Percentiles rank a stretch among this genome's conserved stretches.
Evolutionary conservation across 164 flowering plant species (phyloP).

Genomic region (Taxillus chinensis): DNA sequence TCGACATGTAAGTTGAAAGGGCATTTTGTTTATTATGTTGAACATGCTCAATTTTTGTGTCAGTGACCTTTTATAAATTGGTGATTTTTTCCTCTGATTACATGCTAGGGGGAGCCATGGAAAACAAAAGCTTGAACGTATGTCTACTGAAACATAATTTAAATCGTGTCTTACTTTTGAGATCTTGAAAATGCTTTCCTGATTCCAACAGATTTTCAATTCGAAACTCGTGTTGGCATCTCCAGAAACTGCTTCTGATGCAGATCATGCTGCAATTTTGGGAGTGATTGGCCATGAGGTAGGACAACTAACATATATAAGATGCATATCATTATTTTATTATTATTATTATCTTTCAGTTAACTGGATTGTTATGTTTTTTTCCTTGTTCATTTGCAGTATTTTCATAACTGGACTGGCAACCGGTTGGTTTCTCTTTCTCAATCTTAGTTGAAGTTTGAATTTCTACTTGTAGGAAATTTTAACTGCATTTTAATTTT

Average conservation of each 20-base stretch:
- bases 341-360: conserved; percentile 41
- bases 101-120: conserved; percentile 99
- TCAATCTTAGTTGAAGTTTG: conserved; percentile 15
- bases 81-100: conserved; percentile 7
- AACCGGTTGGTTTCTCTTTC: conserved; percentile 63
- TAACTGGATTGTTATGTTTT: conserved; percentile 70
- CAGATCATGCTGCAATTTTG: conserved; percentile 90
- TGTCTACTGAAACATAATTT: conserved; percentile 6
- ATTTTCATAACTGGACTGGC: conserved; percentile 99
- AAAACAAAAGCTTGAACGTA: conserved; percentile 97
- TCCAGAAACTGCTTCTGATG: conserved; percentile 93
- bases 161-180: not conserved
- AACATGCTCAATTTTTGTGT: not conserved
- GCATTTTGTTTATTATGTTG: not conserved
- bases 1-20: conserved; percentile 65
- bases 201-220: conserved; percentile 64
- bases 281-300: conserved; percentile 99
- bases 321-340: not conserved
- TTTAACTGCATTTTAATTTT: too few species aligned
- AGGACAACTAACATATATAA: not conserved
- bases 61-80: not conserved
- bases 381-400: conserved; percentile 57
- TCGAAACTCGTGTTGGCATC: conserved; percentile 97
- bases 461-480: not conserved
- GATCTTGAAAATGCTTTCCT: not conserved